These are phyloP conservation scores for Tolypocladium pustulatum DNA, from an alignment of 2,329 filamentous ascomycete species.

Conservation along the genomic window DNA sequence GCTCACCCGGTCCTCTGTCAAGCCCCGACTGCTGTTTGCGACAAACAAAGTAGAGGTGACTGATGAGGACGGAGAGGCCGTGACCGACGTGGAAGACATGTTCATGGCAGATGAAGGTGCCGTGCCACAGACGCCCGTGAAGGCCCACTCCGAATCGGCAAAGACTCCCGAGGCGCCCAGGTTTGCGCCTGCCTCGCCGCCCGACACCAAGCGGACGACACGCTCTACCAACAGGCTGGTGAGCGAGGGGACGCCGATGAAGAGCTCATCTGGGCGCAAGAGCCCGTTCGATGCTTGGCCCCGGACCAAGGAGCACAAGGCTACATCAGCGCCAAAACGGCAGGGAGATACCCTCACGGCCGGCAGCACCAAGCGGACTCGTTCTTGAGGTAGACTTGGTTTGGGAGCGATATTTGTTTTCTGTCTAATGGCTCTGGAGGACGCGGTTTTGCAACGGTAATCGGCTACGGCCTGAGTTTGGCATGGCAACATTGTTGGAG, in stretches of 20 bases:
- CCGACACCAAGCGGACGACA: conserved; percentile 49
- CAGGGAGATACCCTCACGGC: conserved; percentile 20
- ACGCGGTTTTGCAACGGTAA: neutral
- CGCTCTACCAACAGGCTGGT: conserved; percentile 42
- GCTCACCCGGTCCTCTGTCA: conserved; percentile 57
- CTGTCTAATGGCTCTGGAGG: neutral
- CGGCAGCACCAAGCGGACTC: conserved; percentile 23
- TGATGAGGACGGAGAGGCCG: conserved; percentile 48
- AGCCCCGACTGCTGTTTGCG: conserved; percentile 63
- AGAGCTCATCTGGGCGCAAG: conserved; percentile 23
- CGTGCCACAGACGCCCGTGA: conserved; percentile 25
- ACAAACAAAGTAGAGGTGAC: conserved; percentile 32
- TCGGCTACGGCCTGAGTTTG: neutral
- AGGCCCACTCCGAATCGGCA: conserved; percentile 15
- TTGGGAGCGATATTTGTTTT: neutral
- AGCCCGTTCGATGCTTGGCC: conserved; percentile 61
- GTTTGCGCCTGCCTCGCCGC: conserved; percentile 50
- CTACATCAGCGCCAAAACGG: conserved; percentile 32
- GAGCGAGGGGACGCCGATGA: conserved; percentile 30
- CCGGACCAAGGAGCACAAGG: conserved; percentile 47
- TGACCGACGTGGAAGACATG: conserved; percentile 45
- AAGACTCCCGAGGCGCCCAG: conserved; percentile 45
- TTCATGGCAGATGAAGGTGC: conserved; percentile 15
- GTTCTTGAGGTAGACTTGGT: conserved; percentile 14
- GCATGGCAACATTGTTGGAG: too few relatives aligned